Evolutionary conservation across 208 protist genomes (phyloP).

Genomic region (Leishmania lainsoni): DNA sequence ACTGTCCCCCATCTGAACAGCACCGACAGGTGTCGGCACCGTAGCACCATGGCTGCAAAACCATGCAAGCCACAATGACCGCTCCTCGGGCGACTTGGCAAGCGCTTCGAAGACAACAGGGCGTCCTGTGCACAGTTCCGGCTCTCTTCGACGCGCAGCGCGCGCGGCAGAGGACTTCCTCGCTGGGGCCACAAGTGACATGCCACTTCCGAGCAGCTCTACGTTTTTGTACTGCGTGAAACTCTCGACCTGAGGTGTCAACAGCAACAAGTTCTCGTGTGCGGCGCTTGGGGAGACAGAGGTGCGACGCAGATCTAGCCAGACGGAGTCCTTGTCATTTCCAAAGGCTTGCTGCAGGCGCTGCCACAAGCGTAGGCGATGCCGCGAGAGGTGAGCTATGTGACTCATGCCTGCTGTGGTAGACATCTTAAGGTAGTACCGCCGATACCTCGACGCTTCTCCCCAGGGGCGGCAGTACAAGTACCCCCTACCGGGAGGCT

Average conservation of each 20-base stretch:
- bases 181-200: not conserved
- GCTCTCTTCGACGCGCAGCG: constrained; percentile 13
- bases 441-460: constrained; percentile 9
- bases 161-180: constrained; percentile 3
- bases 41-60: constrained; percentile 1
- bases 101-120: constrained; percentile 24
- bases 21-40: constrained; percentile 4
- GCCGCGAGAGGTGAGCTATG: constrained; percentile 26
- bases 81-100: constrained; percentile 18
- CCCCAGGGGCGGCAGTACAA: constrained; percentile 35
- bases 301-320: constrained; percentile 17
- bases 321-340: constrained; percentile 14
- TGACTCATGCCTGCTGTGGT: not conserved
- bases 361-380: constrained; percentile 24
- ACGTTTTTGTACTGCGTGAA: constrained; percentile 14
- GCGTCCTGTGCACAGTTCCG: constrained; percentile 16
- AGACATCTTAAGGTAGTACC: constrained; percentile 24
- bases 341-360: constrained; percentile 19
- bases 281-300: constrained; percentile 22
- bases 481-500: constrained; percentile 14
- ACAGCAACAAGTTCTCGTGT: constrained; percentile 19
- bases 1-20: constrained; percentile 4
- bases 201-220: constrained; percentile 2
- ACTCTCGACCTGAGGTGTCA: constrained; percentile 16
- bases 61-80: constrained; percentile 25